These are phyloP conservation scores for Populus trichocarpa DNA, from an alignment of 441 rosid genomes.

Conservation along the genomic window DNA sequence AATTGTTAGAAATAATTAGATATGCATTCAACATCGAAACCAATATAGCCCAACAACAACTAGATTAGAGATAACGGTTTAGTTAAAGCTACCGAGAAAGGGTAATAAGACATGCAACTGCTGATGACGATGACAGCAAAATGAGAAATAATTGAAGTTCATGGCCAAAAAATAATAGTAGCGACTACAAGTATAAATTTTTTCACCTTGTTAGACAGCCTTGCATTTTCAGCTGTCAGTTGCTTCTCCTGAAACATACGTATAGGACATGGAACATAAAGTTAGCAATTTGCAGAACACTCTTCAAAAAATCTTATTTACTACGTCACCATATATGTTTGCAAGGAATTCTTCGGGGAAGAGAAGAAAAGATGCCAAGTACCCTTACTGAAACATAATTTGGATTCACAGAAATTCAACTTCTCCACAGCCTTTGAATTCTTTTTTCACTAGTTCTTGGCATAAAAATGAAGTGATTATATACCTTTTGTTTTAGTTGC, in stretches of 20 bases:
- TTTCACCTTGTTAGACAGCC: constrained; percentile 56
- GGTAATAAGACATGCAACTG: no score
- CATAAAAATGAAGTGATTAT: background rate
- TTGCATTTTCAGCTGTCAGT: constrained; percentile 59
- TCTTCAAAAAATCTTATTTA: background rate
- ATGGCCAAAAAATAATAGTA: background rate
- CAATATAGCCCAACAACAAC: no score
- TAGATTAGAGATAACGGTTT: background rate
- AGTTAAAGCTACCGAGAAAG: background rate
- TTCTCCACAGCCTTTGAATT: background rate
- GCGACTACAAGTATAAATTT: no score
- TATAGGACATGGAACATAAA: constrained; percentile 3
- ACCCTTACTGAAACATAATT: background rate
- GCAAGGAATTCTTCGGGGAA: background rate
- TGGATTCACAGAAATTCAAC: background rate
- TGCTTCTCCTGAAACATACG: constrained; percentile 53
- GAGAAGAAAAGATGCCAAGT: background rate
- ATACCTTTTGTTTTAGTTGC: constrained; percentile 44
- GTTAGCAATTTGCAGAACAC: background rate
- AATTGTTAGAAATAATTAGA: no score
- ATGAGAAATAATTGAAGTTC: background rate
- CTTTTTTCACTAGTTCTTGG: background rate
- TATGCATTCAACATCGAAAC: no score
- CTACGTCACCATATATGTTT: background rate
- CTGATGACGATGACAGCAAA: background rate